Evolutionary conservation across 2,329 filamentous ascomycete species (phyloP).

Genomic region (Paecilomyces fulvus): DNA sequence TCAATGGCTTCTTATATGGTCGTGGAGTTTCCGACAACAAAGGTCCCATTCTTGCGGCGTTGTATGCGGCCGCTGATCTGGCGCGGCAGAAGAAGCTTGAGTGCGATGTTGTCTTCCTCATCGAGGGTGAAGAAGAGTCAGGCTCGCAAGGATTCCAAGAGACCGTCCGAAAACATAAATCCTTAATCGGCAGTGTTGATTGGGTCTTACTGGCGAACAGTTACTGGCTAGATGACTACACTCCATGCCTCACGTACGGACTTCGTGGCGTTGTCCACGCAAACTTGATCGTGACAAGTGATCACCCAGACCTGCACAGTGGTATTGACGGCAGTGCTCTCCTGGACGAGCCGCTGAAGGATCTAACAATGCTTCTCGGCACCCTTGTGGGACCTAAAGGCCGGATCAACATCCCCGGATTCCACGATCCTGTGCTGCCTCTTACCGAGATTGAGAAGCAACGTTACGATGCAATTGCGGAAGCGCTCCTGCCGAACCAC

Average conservation of each 20-base stretch:
- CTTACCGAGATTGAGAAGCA: constrained; percentile 67
- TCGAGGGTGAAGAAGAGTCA: constrained; percentile 94
- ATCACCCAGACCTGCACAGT: constrained; percentile 81
- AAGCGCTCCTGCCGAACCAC: constrained; percentile 64
- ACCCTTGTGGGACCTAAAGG: constrained; percentile 76
- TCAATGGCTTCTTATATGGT: constrained; percentile 88
- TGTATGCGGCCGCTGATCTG: constrained; percentile 88
- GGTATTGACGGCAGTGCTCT: constrained; percentile 92
- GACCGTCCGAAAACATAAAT: constrained; percentile 69
- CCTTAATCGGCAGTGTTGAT: constrained; percentile 79
- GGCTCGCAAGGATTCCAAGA: constrained; percentile 86
- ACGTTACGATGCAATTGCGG: constrained; percentile 76
- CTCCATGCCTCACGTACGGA: constrained; percentile 91
- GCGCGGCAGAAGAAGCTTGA: constrained; percentile 73
- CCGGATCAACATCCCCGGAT: constrained; percentile 73
- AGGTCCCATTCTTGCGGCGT: constrained; percentile 84
- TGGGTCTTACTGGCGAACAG: constrained; percentile 95
- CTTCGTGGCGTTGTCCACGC: constrained; percentile 89
- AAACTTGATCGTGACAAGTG: constrained; percentile 78
- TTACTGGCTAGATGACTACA: constrained; percentile 96
- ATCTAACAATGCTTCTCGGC: constrained; percentile 74
- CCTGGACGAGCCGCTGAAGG: constrained; percentile 84
- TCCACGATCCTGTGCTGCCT: constrained; percentile 76
- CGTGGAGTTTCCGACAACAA: constrained; percentile 98
- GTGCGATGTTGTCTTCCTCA: constrained; percentile 85